phyloP scores from a whole-genome alignment of 2,329 filamentous ascomycete genomes.

The Dendrostoma leiphaemia region DNA sequence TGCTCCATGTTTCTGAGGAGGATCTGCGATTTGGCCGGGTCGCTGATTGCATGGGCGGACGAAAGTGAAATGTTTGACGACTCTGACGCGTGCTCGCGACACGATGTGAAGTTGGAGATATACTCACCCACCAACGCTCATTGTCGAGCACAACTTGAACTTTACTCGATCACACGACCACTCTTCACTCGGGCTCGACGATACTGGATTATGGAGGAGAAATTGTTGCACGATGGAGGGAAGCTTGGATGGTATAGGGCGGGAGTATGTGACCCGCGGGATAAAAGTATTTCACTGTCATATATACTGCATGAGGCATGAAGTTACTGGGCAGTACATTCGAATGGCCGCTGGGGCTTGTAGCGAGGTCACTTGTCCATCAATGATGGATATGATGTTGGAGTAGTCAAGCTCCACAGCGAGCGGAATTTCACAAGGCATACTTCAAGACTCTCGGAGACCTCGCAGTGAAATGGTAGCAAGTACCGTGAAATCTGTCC shows the following conservation, averaged over 20 bases:
- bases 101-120: background rate
- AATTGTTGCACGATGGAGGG: background rate
- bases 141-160: background rate
- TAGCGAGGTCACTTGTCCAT: background rate
- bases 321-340: background rate
- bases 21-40: background rate
- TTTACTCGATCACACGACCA: background rate
- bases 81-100: slow-evolving; percentile 3
- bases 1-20: background rate
- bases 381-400: background rate
- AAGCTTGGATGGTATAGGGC: background rate
- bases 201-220: background rate
- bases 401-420: background rate
- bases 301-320: background rate
- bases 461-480: too few species aligned
- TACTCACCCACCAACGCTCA: background rate
- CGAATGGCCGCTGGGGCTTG: background rate
- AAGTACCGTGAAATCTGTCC: too few species aligned
- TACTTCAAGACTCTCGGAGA: too few species aligned
- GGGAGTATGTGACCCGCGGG: background rate
- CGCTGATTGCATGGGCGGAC: background rate
- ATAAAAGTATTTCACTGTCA: background rate
- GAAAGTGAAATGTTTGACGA: background rate
- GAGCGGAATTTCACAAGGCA: background rate
- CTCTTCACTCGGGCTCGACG: background rate